phyloP scores from a whole-genome alignment of 73 alveolate species.

The Tetrahymena borealis region DNA sequence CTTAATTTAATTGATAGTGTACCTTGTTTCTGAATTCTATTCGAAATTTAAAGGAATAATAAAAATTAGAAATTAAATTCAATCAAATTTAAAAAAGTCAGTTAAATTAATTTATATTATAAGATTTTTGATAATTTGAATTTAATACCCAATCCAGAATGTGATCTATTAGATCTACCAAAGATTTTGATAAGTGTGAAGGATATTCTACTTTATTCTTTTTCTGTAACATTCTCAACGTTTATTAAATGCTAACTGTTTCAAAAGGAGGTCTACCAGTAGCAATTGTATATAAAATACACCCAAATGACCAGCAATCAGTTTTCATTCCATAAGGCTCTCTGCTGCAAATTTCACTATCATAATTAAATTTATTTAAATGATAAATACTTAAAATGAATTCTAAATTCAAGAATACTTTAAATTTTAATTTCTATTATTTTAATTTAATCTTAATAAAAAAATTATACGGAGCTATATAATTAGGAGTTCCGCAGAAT shows the following conservation, averaged over 20 bases:
- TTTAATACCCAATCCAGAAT: background rate
- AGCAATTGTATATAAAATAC: conserved; percentile 35
- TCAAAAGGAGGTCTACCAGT: conserved; percentile 22
- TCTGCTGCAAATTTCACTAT: conserved; percentile 47
- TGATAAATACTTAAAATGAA: too few relatives aligned
- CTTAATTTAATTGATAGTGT: background rate
- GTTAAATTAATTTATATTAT: background rate
- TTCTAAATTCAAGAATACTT: too few relatives aligned
- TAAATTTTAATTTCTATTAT: too few relatives aligned
- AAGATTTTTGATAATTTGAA: background rate
- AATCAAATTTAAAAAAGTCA: background rate
- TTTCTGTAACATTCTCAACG: background rate
- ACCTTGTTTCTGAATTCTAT: background rate
- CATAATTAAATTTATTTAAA: background rate
- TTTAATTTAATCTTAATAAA: too few relatives aligned
- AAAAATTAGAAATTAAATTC: background rate
- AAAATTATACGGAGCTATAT: conserved; percentile 68
- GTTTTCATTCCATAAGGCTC: conserved; percentile 54
- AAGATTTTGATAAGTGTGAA: background rate
- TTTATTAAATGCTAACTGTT: background rate
- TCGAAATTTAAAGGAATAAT: background rate
- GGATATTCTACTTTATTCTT: background rate
- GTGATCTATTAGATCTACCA: background rate
- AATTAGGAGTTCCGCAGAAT: conserved; percentile 96
- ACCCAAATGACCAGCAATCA: conserved; percentile 62